Conservation (phyloP, 345 rosid species). For the Microcos paniculata region DNA sequence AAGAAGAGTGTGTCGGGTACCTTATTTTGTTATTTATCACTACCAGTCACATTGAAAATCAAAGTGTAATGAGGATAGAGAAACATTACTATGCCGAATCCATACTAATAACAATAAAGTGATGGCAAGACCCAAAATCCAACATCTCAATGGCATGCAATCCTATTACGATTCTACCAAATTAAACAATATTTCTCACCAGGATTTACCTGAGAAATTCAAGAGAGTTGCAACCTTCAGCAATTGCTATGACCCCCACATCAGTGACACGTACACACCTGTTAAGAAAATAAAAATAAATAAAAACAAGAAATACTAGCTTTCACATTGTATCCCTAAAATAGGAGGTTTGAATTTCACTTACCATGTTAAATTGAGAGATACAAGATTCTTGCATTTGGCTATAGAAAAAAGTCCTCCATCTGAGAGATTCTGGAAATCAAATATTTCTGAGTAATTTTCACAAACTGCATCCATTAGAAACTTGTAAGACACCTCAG, state of each 20-base stretch:
- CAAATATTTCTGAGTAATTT: slow-evolving; percentile 11
- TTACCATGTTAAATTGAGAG: slow-evolving; percentile 93
- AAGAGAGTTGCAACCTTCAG: slow-evolving; percentile 71
- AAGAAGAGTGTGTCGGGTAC: neutral
- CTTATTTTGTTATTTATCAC: neutral
- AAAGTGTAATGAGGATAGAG: neutral
- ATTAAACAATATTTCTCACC: neutral
- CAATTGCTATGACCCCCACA: slow-evolving; percentile 66
- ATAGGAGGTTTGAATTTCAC: slow-evolving; percentile 14
- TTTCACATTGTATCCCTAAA: slow-evolving; percentile 10
- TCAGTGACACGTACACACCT: slow-evolving; percentile 90
- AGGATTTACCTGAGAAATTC: slow-evolving; percentile 71
- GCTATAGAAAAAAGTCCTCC: slow-evolving; percentile 76
- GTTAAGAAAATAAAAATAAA: slow-evolving; percentile 15
- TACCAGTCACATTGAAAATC: neutral
- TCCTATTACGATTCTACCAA: neutral
- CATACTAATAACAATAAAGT: neutral
- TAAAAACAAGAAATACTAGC: neutral
- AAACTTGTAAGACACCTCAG: slow-evolving; percentile 17
- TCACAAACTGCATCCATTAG: slow-evolving; percentile 2
- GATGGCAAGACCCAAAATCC: neutral
- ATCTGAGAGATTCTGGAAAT: slow-evolving; percentile 78
- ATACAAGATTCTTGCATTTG: slow-evolving; percentile 58
- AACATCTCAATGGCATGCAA: neutral
- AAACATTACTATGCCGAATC: neutral